Evolutionary conservation across 345 rosid genomes (phyloP).

Genomic region (Lumnitzera racemosa): DNA sequence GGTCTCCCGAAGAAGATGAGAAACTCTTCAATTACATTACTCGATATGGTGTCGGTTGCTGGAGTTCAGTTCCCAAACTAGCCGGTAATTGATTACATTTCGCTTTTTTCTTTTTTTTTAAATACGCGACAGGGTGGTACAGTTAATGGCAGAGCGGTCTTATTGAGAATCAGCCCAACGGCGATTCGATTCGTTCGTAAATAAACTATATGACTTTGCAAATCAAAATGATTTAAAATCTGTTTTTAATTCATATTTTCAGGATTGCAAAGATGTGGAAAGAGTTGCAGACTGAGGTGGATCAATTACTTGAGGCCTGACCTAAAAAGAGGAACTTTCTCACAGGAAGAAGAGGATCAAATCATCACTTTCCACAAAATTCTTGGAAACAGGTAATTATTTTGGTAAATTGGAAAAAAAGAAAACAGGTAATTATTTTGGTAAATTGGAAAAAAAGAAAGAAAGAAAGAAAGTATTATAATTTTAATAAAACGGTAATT

Average conservation of each 20-base stretch:
- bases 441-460: no score
- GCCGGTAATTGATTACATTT: constrained; percentile 29
- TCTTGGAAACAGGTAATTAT: constrained; percentile 34
- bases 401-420: no score
- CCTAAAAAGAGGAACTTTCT: constrained; percentile 58
- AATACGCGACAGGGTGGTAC: not conserved
- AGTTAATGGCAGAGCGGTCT: no score
- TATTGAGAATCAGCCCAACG: not conserved
- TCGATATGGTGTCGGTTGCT: constrained; percentile 58
- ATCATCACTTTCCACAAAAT: constrained; percentile 28
- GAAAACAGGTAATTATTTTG: constrained; percentile 22
- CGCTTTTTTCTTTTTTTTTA: not conserved
- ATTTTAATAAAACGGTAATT: not conserved
- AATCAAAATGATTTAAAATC: not conserved
- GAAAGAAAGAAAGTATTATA: no score
- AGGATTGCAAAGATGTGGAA: constrained; percentile 77
- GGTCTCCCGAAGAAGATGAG: constrained; percentile 82
- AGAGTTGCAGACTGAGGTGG: constrained; percentile 93
- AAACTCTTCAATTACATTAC: constrained; percentile 50
- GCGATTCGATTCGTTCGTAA: no score
- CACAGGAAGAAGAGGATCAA: constrained; percentile 37
- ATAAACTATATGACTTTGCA: not conserved
- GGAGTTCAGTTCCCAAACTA: constrained; percentile 68
- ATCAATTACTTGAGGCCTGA: constrained; percentile 91
- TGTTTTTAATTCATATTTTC: not conserved